Percentiles rank a stretch among this genome's conserved stretches.
Conservation (phyloP, 73 alveolate genomes). For the Stentor roeselii region DNA sequence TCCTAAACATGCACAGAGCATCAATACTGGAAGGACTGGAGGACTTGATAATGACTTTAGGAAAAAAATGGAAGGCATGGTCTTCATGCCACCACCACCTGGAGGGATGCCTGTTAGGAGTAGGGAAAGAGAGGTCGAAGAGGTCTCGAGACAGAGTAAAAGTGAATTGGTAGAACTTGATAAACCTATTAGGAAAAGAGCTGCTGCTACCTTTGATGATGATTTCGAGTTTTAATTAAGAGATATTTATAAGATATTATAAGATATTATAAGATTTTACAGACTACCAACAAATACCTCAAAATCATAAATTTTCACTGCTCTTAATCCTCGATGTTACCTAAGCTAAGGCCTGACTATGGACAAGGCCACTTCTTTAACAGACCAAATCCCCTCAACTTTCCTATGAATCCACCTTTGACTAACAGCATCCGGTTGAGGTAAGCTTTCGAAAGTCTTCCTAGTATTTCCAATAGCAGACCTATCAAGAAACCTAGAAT, state of each 20-base stretch:
- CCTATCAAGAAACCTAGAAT: neutral
- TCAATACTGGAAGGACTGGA: no score
- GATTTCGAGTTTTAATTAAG: no score
- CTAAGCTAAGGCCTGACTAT: neutral
- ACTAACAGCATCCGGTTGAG: neutral
- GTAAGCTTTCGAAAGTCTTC: neutral
- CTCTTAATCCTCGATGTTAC: no score
- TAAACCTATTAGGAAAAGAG: neutral
- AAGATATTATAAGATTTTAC: no score
- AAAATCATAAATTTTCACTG: no score
- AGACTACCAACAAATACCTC: no score
- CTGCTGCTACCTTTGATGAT: neutral
- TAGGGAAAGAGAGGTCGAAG: neutral
- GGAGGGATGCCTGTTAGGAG: neutral
- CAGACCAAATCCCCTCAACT: neutral
- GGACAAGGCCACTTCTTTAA: neutral
- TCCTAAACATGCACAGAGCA: no score
- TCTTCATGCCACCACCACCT: neutral
- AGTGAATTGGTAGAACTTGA: neutral
- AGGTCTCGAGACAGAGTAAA: no score
- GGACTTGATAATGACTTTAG: neutral
- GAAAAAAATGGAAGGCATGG: neutral
- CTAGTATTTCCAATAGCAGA: constrained; percentile 7
- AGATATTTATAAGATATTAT: no score
- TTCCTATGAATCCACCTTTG: neutral